Evolutionary conservation across 148 eudicot genomes (phyloP).

Genomic region (Selenicereus undatus): DNA sequence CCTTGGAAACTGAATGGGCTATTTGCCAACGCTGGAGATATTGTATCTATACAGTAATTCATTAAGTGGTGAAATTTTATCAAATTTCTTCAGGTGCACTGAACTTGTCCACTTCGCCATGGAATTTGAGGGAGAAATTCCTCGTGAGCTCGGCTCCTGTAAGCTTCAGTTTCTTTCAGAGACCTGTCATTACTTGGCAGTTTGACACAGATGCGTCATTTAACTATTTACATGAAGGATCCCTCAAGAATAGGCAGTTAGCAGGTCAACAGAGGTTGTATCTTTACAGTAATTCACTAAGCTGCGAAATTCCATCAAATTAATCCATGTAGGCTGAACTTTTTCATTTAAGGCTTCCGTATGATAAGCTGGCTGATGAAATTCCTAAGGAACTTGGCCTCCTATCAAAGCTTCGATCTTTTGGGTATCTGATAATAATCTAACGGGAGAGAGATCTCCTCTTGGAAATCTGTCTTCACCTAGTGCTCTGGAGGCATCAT

Average conservation of each 20-base stretch:
- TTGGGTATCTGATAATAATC: slow-evolving; percentile 11
- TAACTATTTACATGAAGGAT: too few relatives aligned
- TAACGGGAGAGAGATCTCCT: slow-evolving; percentile 24
- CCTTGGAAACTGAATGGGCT: slow-evolving; percentile 24
- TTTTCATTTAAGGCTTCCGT: not conserved
- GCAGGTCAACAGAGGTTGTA: too few relatives aligned
- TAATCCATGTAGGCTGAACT: not conserved
- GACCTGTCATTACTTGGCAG: too few relatives aligned
- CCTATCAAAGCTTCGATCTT: slow-evolving; percentile 8
- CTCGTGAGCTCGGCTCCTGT: too few relatives aligned
- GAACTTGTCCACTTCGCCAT: too few relatives aligned
- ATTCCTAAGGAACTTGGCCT: slow-evolving; percentile 29
- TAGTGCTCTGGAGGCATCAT: not conserved
- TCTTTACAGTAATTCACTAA: too few relatives aligned
- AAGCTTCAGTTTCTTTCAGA: too few relatives aligned
- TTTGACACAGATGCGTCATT: too few relatives aligned
- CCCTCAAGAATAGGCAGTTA: too few relatives aligned
- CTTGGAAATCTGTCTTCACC: slow-evolving; percentile 33
- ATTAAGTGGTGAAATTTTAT: not conserved
- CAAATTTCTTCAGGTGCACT: slow-evolving; percentile 6
- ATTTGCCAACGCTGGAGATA: slow-evolving; percentile 15
- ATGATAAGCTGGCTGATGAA: slow-evolving; percentile 23
- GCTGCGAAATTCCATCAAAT: too few relatives aligned
- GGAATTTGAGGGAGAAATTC: too few relatives aligned
- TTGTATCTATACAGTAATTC: not conserved